phyloP scores from a whole-genome alignment of 2,329 filamentous ascomycete species.

The Trichophyton rubrum region DNA sequence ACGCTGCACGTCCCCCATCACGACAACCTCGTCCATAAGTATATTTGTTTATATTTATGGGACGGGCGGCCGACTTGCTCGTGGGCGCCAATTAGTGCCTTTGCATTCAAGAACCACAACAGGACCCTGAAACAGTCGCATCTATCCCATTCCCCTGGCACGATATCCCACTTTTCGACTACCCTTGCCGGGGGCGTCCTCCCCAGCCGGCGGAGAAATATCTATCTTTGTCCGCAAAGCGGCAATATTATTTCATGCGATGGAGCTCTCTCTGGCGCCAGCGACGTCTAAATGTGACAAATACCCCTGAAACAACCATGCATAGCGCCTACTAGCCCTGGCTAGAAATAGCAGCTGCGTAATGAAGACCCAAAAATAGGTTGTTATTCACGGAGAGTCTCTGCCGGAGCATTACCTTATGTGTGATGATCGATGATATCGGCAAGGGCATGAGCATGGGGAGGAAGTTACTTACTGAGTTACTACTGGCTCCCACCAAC shows the following conservation, averaged over 20 bases:
- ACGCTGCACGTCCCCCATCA: not conserved
- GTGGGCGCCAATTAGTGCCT: not conserved
- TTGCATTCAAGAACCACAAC: not conserved
- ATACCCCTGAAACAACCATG: not conserved
- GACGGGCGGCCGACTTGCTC: not conserved
- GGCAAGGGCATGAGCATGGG: not conserved
- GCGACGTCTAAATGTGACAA: not conserved
- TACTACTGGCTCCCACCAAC: not conserved
- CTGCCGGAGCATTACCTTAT: not conserved
- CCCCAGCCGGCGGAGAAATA: not conserved
- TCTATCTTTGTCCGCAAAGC: constrained; percentile 1
- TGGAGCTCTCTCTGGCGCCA: constrained; percentile 4
- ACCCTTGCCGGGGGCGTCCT: not conserved
- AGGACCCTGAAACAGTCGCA: not conserved
- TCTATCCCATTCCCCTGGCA: not conserved
- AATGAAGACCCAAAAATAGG: not conserved
- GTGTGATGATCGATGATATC: not conserved
- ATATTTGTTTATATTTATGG: not conserved
- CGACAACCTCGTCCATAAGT: not conserved
- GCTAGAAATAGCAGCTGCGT: not conserved
- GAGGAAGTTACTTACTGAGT: not conserved
- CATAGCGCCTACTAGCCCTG: not conserved
- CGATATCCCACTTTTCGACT: not conserved
- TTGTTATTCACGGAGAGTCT: too few species aligned
- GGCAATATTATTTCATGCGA: constrained; percentile 5